Base-by-base conservation (phyloP, 768 basidiomycete species). In the Mycena amicta region DNA sequence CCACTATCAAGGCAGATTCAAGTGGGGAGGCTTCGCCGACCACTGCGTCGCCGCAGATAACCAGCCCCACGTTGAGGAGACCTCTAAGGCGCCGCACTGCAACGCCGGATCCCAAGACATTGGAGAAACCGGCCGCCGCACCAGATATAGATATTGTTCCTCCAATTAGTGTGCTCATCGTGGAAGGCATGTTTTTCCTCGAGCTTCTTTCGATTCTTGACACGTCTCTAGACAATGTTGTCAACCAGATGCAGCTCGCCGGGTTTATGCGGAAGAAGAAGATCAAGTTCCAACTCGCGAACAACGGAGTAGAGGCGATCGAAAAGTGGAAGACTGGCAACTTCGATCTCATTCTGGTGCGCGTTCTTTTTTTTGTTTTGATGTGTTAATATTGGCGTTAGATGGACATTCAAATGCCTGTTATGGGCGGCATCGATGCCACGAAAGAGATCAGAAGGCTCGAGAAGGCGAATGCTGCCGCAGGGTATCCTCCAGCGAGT, bases 371-470 rank as follows among this genome's bases (percentile, higher is more conserved):
- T 43, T 40, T n/a, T 43, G 20, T 27, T 49, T 16, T 13, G 37
- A 55, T 31, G 30, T 60, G 23, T 56, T 70, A 33, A 71, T n/a
- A 47, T 63, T 49, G 52, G 37, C 46, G 37, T 30, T 27, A 98
- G 96, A 99, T 99, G 97, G 97, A 99, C 77, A 98, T 99, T 53
- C 96, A 98, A 74, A 95, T 99, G 85, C 97, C 97, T 8, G 88
- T 98, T 65, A 98, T 97, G 92, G 93, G 96, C 73, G 97, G 97
- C 30, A 97, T 98, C 50, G 86, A 93, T 70, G 97, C 97, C 5
- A 99, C 97, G 3, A 95, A 94, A 67, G 92, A 95, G 71, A 99
- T 99, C 57, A 83, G 97, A 52, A 84, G 87, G 53, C 73, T 95
- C 41, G 96, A 98, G 70, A 89, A 86, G 66, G 60, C 73, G 33